Evolutionary conservation across 805 yeast genomes (phyloP).

Genomic region (Wickerhamomyces pijperi): DNA sequence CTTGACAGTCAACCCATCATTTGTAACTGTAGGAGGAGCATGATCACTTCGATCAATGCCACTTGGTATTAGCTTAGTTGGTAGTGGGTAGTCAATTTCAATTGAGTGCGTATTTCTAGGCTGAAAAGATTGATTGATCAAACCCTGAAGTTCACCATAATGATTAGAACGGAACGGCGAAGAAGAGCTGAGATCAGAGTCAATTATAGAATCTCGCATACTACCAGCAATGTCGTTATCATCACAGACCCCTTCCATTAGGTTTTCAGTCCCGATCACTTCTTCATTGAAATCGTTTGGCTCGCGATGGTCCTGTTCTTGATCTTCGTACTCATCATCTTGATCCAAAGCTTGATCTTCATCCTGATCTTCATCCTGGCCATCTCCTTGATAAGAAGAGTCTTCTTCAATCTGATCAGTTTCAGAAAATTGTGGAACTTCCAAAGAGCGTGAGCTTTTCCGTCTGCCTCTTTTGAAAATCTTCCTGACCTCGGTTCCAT

Average conservation of each 20-base stretch:
- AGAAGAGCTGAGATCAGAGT: no score
- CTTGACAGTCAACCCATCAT: slow-evolving; percentile 8
- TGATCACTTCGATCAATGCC: slow-evolving; percentile 1
- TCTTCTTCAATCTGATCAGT: background rate
- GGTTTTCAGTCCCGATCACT: no score
- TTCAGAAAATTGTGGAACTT: background rate
- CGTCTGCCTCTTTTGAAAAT: slow-evolving; percentile 1
- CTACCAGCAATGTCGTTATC: no score
- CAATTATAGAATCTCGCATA: no score
- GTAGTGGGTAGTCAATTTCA: slow-evolving; percentile 12
- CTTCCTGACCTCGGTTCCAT: slow-evolving; percentile 5
- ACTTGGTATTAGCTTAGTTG: slow-evolving; percentile 5
- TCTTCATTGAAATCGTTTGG: no score
- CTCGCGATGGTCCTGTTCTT: no score
- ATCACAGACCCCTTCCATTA: no score
- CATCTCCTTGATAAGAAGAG: background rate
- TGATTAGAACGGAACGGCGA: no score
- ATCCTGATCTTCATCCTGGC: background rate
- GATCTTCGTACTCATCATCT: background rate
- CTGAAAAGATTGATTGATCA: no score
- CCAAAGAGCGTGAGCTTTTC: background rate
- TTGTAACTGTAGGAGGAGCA: background rate
- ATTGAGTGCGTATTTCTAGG: no score
- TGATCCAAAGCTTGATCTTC: background rate
- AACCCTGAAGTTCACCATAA: no score